These are phyloP conservation scores for Backusella mclennaniae DNA, from an alignment of 192 early-diverging fungal genomes.

Conservation along the genomic window DNA sequence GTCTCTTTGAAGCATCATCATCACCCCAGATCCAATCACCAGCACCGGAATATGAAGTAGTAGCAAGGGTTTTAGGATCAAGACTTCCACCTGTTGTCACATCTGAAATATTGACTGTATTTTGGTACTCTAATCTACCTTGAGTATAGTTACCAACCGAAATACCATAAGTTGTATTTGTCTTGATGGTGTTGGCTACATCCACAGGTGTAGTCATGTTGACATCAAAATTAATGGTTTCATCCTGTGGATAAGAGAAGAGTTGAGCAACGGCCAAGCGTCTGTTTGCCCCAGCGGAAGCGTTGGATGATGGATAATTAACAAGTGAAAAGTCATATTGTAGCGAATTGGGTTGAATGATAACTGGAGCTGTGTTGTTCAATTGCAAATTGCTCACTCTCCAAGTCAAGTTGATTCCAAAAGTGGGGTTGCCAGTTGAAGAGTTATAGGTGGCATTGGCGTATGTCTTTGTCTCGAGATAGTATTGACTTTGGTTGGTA, in stretches of 20 bases:
- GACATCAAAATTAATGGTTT: slow-evolving; percentile 19
- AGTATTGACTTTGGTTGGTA: slow-evolving; percentile 14
- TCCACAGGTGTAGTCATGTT: slow-evolving; percentile 31
- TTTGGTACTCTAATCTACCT: slow-evolving; percentile 35
- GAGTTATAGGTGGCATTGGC: slow-evolving; percentile 20
- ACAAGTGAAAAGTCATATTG: slow-evolving; percentile 30
- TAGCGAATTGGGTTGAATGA: slow-evolving; percentile 29
- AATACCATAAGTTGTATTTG: slow-evolving; percentile 31
- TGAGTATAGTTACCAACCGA: slow-evolving; percentile 36
- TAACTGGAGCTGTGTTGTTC: slow-evolving; percentile 28
- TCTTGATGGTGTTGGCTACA: slow-evolving; percentile 27
- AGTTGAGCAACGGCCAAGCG: slow-evolving; percentile 27
- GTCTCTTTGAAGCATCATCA: not conserved
- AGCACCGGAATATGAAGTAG: not conserved
- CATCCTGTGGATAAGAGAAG: slow-evolving; percentile 2
- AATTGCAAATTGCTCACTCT: slow-evolving; percentile 28
- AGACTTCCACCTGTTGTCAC: not conserved
- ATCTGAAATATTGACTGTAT: slow-evolving; percentile 23
- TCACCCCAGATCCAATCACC: slow-evolving; percentile 24
- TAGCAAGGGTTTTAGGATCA: not conserved
- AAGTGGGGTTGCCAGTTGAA: not conserved
- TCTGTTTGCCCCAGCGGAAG: not conserved
- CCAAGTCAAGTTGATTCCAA: slow-evolving; percentile 13
- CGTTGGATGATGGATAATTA: slow-evolving; percentile 3
- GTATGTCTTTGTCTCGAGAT: slow-evolving; percentile 19